Evolutionary conservation across 2,329 filamentous ascomycete genomes (phyloP).

Genomic region (Colletotrichum tamarilloi): DNA sequence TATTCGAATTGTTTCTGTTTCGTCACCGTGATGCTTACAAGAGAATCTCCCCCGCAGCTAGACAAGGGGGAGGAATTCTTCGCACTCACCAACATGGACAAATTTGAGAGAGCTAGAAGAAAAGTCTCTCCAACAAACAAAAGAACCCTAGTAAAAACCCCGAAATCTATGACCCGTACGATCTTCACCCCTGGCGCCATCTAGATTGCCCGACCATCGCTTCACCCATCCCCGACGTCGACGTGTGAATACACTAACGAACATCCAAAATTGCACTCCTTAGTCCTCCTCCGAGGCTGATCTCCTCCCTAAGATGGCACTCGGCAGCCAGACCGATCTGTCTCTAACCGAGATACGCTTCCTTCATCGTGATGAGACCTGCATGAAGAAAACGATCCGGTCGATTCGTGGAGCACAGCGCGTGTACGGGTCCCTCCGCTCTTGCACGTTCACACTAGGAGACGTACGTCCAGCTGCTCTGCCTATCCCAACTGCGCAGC

Average conservation of each 20-base stretch:
- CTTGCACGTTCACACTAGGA: background rate
- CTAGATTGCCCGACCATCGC: background rate
- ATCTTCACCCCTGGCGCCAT: background rate
- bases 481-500: background rate
- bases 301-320: background rate
- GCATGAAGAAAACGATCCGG: slow-evolving; percentile 13
- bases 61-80: background rate
- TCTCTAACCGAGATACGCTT: slow-evolving; percentile 4
- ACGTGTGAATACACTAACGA: background rate
- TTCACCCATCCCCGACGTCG: background rate
- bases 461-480: background rate
- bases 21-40: slow-evolving; percentile 17
- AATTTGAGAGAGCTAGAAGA: background rate
- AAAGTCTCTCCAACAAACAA: too few species aligned
- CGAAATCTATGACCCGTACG: background rate
- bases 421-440: background rate
- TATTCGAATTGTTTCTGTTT: background rate
- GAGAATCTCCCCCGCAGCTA: background rate
- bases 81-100: too few species aligned
- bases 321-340: slow-evolving; percentile 4
- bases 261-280: background rate
- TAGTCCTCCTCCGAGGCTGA: background rate
- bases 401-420: background rate
- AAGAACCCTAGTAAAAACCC: background rate
- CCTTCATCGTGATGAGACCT: slow-evolving; percentile 6